Evolutionary conservation across 208 protist species (phyloP).

Genomic region (Porcisia hertigi): DNA sequence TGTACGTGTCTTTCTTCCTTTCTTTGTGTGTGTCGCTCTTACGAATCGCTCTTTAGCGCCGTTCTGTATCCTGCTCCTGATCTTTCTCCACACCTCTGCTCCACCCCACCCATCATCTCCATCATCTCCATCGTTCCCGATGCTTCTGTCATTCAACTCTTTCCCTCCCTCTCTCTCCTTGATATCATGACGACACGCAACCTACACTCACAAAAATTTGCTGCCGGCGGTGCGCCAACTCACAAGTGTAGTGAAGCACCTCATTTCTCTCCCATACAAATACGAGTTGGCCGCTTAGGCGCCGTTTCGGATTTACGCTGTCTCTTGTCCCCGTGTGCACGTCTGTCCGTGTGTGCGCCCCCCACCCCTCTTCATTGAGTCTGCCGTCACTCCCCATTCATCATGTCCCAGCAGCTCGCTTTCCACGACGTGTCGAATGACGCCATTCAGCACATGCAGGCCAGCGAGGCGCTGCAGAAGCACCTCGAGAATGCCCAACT

Average conservation of each 20-base stretch:
- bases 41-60: background rate
- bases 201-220: background rate
- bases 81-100: too few species aligned
- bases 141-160: background rate
- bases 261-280: background rate
- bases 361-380: background rate
- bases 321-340: background rate
- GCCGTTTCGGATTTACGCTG: background rate
- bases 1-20: too few species aligned
- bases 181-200: background rate
- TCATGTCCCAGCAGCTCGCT: slow-evolving; percentile 57
- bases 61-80: background rate
- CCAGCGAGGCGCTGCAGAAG: slow-evolving; percentile 86
- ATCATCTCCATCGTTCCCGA: background rate
- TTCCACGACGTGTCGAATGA: slow-evolving; percentile 87
- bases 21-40: too few species aligned
- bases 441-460: slow-evolving; percentile 61
- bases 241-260: background rate
- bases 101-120: background rate
- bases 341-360: background rate
- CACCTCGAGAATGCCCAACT: slow-evolving; percentile 90
- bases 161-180: background rate
- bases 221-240: background rate
- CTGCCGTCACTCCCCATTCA: background rate
- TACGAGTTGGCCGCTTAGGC: background rate